These are phyloP conservation scores for Amanita rubescens DNA, from an alignment of 768 basidiomycete species.

Conservation along the genomic window DNA sequence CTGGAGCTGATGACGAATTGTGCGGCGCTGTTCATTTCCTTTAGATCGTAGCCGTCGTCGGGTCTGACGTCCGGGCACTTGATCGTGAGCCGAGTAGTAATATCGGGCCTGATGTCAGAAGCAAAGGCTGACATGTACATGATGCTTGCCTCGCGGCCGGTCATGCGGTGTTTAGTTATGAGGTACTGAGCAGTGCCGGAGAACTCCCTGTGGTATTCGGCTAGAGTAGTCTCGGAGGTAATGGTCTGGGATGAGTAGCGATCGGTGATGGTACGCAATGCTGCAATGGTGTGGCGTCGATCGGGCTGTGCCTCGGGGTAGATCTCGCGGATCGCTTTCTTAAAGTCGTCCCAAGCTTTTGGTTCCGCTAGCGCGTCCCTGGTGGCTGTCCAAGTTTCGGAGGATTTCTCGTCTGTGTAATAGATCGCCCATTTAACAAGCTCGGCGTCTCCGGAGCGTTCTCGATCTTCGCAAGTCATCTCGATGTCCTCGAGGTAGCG, in stretches of 20 bases:
- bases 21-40: neutral
- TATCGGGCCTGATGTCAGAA: neutral
- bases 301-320: neutral
- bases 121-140: neutral
- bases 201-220: neutral
- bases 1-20: neutral
- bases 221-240: neutral
- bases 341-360: no score
- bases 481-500: neutral
- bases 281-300: neutral
- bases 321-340: no score
- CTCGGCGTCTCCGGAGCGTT: neutral
- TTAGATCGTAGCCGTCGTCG: neutral
- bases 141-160: neutral
- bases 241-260: neutral
- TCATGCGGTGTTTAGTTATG: neutral
- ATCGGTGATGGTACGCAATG: neutral
- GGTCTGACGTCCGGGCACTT: neutral
- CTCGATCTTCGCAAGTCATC: neutral
- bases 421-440: neutral
- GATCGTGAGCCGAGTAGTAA: neutral
- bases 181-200: neutral
- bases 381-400: no score
- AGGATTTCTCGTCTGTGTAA: neutral
- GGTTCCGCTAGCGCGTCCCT: no score